Percentiles rank a stretch among this genome's conserved stretches.
Evolutionary conservation across 192 early-diverging fungal species (phyloP).

Genomic region (Kickxella alabastrina): DNA sequence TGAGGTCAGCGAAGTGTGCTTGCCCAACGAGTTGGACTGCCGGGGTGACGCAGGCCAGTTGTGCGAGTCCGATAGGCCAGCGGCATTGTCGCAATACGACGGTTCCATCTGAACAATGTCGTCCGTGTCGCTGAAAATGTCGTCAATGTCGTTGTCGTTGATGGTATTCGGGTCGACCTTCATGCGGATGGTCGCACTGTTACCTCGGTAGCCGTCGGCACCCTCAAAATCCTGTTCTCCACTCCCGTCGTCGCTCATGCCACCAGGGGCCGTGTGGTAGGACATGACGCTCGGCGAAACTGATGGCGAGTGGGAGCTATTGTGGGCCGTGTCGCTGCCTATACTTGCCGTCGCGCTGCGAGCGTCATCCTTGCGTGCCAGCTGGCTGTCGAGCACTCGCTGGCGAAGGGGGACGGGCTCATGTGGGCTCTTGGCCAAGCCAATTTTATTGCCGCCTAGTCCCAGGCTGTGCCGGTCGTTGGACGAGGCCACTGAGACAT

Average conservation of each 20-base stretch:
- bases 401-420: constrained; percentile 24
- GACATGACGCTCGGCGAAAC: constrained; percentile 25
- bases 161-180: constrained; percentile 30
- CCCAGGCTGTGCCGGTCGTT: constrained; percentile 45
- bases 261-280: constrained; percentile 34
- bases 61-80: constrained; percentile 21
- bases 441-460: constrained; percentile 19
- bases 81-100: constrained; percentile 36
- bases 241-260: constrained; percentile 14
- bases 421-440: constrained; percentile 9
- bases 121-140: constrained; percentile 48
- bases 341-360: constrained; percentile 11
- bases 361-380: background rate
- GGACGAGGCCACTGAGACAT: constrained; percentile 33
- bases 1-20: constrained; percentile 8
- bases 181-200: constrained; percentile 33
- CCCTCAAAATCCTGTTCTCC: background rate
- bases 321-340: constrained; percentile 15
- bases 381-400: constrained; percentile 24
- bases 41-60: background rate
- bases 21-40: background rate
- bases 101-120: constrained; percentile 42
- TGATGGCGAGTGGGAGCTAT: constrained; percentile 9
- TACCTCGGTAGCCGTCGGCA: background rate
- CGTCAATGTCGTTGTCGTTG: constrained; percentile 33